Base-by-base conservation (phyloP, 139 green algal species). In the Ettlia oleoabundans region DNA sequence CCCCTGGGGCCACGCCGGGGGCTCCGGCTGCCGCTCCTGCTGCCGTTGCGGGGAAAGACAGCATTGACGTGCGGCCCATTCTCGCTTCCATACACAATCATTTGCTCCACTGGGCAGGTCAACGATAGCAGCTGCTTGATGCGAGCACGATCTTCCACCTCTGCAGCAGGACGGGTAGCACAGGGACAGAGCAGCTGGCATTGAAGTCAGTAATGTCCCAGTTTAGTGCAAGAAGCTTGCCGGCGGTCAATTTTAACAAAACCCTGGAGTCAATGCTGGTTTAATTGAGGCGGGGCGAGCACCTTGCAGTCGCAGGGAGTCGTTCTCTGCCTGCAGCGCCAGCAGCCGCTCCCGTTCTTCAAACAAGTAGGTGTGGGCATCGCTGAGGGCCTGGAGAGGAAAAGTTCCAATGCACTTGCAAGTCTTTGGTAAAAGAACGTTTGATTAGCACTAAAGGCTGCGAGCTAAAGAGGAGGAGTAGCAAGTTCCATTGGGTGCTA, bases 291-390 rank as follows among this genome's bases (percentile, higher is more conserved):
- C 5, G 55, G 18, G 30, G 55, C 18, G 21, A 22, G 5, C 55
- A 65, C 55, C 55, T 65, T 65, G 55, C 55, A 65, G 30, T 5
- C 55, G 55, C 55, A 65, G 15, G 18, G 55, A 32, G 55, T 65
- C 94, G 78, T 96, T 96, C 76, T 96, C 93, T 3, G 91, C 89
- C 41, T 96, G 93, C 32, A 97, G 82, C 18, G 84, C 83, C 40
- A 98, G 88, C 51, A 98, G 73, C 2, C 94, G 90, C 85, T 96
- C 90, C 21, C 94, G 84, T 86, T 98, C 94, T 64, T 97, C 93
- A 86, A 96, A 98, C 15, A 98, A 84, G 70, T 89, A 95, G 32
- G 90, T 93, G 82, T 98, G 93, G 0, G 94, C 91, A 72, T 95
- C 90, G 67, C 88, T 93, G 2, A 98, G 84, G 0, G 93, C 93